Evolutionary conservation across 768 basidiomycete species (phyloP).

Genomic region (Leccinum olivaceopallidum): DNA sequence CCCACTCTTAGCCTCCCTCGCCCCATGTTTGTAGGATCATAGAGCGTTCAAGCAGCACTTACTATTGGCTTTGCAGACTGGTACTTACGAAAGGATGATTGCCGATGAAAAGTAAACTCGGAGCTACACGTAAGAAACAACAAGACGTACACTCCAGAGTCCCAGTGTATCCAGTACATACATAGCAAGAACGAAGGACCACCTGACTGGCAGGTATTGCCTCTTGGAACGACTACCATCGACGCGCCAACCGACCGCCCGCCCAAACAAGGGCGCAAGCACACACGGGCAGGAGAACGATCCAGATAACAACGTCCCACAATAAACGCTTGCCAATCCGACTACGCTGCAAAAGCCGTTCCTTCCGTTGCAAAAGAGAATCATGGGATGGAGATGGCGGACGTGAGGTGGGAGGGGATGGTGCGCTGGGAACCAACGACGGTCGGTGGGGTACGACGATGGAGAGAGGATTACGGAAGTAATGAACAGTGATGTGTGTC

Average conservation of each 20-base stretch:
- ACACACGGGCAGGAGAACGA: conserved; percentile 64
- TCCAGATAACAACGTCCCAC: conserved; percentile 86
- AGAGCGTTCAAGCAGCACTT: background rate
- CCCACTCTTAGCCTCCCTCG: too few relatives aligned
- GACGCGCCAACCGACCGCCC: conserved; percentile 47
- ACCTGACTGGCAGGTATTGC: conserved; percentile 8
- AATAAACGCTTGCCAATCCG: conserved; percentile 70
- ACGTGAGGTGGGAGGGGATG: conserved; percentile 16
- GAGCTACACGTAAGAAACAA: background rate
- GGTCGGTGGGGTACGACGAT: conserved; percentile 72
- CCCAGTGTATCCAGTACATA: conserved; percentile 1
- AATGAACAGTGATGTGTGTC: conserved; percentile 79
- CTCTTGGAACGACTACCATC: conserved; percentile 46
- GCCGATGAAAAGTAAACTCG: background rate
- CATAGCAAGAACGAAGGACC: background rate
- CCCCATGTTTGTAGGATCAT: background rate
- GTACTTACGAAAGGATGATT: background rate
- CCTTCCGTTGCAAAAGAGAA: conserved; percentile 83
- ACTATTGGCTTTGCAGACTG: background rate
- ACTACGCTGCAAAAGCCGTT: conserved; percentile 74
- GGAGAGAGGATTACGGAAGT: conserved; percentile 79
- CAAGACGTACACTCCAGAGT: conserved; percentile 3
- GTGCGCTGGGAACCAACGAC: conserved; percentile 21
- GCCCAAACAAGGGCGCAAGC: conserved; percentile 58
- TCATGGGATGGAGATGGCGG: conserved; percentile 44